Conservation (phyloP, 2,329 filamentous ascomycete genomes). For the Aspergillus awamori region DNA sequence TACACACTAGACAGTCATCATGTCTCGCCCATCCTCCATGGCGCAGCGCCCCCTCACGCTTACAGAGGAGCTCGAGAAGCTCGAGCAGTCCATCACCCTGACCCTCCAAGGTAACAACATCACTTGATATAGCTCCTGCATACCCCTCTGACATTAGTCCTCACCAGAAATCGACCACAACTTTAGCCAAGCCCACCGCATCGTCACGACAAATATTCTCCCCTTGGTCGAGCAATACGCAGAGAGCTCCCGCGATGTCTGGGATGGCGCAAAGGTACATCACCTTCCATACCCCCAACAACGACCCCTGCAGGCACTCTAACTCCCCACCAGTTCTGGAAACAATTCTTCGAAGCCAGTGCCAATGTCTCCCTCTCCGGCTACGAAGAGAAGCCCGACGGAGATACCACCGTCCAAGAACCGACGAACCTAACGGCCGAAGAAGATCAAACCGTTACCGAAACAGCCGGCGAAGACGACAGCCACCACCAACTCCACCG, state of each 20-base stretch:
- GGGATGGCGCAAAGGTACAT: constrained; percentile 89
- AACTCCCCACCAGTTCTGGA: constrained; percentile 76
- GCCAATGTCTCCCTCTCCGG: constrained; percentile 95
- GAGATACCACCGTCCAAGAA: constrained; percentile 59
- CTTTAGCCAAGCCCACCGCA: constrained; percentile 94
- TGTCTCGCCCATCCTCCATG: constrained; percentile 55
- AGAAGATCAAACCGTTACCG: constrained; percentile 48
- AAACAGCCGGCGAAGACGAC: constrained; percentile 41
- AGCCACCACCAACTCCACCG: constrained; percentile 32
- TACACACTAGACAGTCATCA: constrained; percentile 27
- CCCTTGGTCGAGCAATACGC: constrained; percentile 95
- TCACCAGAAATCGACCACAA: constrained; percentile 91
- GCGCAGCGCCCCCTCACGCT: constrained; percentile 68
- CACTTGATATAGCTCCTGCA: not conserved
- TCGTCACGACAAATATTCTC: constrained; percentile 90
- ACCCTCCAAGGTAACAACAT: constrained; percentile 76
- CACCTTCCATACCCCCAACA: constrained; percentile 4
- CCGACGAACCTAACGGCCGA: constrained; percentile 59
- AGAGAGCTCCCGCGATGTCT: constrained; percentile 88
- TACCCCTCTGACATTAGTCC: constrained; percentile 12
- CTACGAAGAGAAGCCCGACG: constrained; percentile 75
- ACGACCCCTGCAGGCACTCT: not conserved
- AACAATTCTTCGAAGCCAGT: constrained; percentile 98
- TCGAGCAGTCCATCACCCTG: constrained; percentile 95
- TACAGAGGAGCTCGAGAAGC: constrained; percentile 91